Evolutionary conservation across 306 rosid species (phyloP).

Genomic region (Pyrus pyrifolia): DNA sequence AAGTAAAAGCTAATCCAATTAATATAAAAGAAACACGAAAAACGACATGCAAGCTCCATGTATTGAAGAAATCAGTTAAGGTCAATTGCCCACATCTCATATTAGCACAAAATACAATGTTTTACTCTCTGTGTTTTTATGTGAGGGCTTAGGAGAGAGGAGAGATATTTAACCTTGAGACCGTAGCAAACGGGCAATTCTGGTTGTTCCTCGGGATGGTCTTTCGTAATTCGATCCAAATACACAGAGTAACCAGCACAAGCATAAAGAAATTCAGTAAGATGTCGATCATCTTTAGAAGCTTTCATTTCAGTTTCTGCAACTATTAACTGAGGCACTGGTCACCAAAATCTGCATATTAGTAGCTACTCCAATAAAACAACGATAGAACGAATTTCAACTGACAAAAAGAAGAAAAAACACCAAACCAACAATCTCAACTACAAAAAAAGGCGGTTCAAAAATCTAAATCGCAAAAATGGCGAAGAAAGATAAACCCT

Average conservation of each 20-base stretch:
- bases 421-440: background rate
- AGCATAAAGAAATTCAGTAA: background rate
- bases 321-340: background rate
- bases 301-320: background rate
- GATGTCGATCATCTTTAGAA: background rate
- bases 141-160: background rate
- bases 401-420: background rate
- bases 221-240: background rate
- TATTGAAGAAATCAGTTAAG: background rate
- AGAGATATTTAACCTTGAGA: background rate
- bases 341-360: background rate
- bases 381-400: background rate
- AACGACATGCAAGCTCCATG: background rate
- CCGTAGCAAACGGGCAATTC: conserved; percentile 12
- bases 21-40: background rate
- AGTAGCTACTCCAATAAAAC: background rate
- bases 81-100: background rate
- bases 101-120: background rate
- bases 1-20: background rate
- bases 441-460: background rate
- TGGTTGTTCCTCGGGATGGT: background rate
- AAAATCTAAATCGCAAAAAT: background rate
- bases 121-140: background rate
- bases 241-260: conserved; percentile 10
- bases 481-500: background rate